phyloP scores from a whole-genome alignment of 495 filamentous ascomycete species.

The Hypoxylon fuscum region DNA sequence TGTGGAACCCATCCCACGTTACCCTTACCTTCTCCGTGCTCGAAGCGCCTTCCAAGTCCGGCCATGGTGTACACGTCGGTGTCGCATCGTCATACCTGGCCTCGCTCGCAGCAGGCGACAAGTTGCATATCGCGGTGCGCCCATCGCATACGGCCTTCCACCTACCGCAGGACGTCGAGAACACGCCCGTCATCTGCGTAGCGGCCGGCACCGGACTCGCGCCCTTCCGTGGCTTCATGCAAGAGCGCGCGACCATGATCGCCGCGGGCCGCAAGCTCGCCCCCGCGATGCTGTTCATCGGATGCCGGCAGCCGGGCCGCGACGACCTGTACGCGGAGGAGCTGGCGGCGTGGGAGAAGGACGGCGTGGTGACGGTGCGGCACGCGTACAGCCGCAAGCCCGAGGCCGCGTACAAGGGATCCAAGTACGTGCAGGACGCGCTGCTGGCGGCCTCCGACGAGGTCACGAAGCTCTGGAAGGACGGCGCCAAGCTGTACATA shows the following conservation, averaged over 20 bases:
- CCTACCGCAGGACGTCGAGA: conserved; percentile 65
- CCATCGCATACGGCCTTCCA: conserved; percentile 70
- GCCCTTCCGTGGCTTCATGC: conserved; percentile 75
- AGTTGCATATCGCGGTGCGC: conserved; percentile 69
- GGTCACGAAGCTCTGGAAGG: conserved; percentile 61
- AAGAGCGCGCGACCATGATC: conserved; percentile 69
- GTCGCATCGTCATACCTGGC: conserved; percentile 70
- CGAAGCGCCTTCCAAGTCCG: conserved; percentile 63
- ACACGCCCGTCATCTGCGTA: conserved; percentile 73
- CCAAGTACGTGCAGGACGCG: conserved; percentile 70
- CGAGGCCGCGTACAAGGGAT: conserved; percentile 48
- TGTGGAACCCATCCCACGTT: conserved; percentile 62
- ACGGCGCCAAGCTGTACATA: conserved; percentile 71
- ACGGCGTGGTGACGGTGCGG: conserved; percentile 66
- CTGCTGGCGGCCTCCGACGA: conserved; percentile 63
- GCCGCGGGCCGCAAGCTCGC: conserved; percentile 62
- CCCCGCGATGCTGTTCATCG: conserved; percentile 69
- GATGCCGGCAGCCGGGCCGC: conserved; percentile 64
- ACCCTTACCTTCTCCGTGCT: conserved; percentile 75
- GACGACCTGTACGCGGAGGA: conserved; percentile 72
- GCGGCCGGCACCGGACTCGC: conserved; percentile 66
- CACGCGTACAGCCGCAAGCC: conserved; percentile 62
- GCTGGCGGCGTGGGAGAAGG: conserved; percentile 63
- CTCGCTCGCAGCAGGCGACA: conserved; percentile 66
- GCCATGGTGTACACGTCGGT: conserved; percentile 58